A percentile compares a stretch with the other conserved stretches of the same genome.
These are phyloP conservation scores for Trichoderma virens DNA, from an alignment of 495 filamentous ascomycete species.

Conservation along the genomic window DNA sequence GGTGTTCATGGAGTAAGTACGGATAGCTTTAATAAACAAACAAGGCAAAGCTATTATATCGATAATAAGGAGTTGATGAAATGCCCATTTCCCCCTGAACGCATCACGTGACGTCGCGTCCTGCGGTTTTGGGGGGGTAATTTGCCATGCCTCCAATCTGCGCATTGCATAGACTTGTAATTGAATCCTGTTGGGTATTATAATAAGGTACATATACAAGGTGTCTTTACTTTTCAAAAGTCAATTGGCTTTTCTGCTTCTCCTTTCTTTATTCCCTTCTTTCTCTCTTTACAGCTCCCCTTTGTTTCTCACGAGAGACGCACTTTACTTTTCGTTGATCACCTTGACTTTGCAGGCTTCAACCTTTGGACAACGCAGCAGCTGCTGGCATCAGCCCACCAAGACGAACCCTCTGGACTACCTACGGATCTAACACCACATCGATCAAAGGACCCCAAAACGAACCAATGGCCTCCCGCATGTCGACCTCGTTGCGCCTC, in stretches of 20 bases:
- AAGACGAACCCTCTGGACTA: neutral
- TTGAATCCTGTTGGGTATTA: neutral
- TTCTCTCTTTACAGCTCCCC: neutral
- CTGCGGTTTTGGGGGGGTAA: neutral
- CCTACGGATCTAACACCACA: neutral
- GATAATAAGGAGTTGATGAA: no score
- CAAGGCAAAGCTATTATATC: no score
- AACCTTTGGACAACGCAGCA: neutral
- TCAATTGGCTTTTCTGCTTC: neutral
- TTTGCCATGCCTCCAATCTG: neutral
- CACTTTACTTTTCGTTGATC: neutral
- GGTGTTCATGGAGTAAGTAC: no score
- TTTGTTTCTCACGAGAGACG: neutral
- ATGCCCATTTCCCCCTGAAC: neutral
- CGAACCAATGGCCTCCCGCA: constrained; percentile 10
- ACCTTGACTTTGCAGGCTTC: neutral
- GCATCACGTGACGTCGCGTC: neutral
- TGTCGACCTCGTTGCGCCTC: constrained; percentile 8
- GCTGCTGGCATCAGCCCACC: constrained; percentile 5
- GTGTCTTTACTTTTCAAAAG: neutral
- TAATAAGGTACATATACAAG: neutral
- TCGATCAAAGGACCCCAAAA: neutral
- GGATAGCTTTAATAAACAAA: no score
- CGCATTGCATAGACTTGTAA: neutral
- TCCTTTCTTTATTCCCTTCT: neutral